phyloP scores from a whole-genome alignment of 2,329 filamentous ascomycete species.

The Ophiocordyceps unilateralis region DNA sequence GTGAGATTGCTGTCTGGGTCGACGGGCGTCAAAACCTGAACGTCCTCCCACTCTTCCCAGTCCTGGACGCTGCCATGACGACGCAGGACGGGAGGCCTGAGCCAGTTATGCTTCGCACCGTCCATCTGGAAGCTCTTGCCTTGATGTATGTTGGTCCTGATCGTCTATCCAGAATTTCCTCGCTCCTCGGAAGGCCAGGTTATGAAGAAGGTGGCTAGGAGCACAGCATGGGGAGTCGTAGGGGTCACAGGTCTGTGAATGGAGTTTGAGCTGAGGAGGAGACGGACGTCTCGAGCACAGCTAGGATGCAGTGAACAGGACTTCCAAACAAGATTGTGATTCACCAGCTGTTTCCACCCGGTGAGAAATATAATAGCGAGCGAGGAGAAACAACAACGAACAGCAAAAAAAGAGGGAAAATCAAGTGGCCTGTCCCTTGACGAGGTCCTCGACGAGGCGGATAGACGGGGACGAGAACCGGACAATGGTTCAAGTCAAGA shows the following conservation, averaged over 20 bases:
- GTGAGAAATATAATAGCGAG: neutral
- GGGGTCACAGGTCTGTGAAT: neutral
- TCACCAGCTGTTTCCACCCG: neutral
- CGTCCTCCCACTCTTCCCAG: slow-evolving; percentile 38
- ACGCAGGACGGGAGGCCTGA: slow-evolving; percentile 3
- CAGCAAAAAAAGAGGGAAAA: neutral
- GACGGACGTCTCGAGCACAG: too few relatives aligned
- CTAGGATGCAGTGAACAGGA: neutral
- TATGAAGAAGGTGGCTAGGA: neutral
- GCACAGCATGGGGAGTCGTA: neutral
- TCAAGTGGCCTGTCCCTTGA: too few relatives aligned
- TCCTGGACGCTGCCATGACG: slow-evolving; percentile 17
- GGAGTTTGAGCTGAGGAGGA: neutral
- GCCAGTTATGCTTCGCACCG: slow-evolving; percentile 4
- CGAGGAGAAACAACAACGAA: neutral
- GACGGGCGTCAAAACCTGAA: slow-evolving; percentile 23
- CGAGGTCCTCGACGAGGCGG: neutral
- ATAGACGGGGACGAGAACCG: too few relatives aligned
- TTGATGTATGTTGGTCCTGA: too few relatives aligned
- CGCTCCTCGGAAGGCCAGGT: neutral
- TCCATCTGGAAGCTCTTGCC: neutral
- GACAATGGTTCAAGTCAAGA: neutral
- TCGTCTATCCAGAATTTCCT: neutral
- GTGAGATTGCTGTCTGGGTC: slow-evolving; percentile 18
- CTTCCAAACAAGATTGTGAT: neutral